Conservation (phyloP, 768 basidiomycete species). For the Amanita rubescens region DNA sequence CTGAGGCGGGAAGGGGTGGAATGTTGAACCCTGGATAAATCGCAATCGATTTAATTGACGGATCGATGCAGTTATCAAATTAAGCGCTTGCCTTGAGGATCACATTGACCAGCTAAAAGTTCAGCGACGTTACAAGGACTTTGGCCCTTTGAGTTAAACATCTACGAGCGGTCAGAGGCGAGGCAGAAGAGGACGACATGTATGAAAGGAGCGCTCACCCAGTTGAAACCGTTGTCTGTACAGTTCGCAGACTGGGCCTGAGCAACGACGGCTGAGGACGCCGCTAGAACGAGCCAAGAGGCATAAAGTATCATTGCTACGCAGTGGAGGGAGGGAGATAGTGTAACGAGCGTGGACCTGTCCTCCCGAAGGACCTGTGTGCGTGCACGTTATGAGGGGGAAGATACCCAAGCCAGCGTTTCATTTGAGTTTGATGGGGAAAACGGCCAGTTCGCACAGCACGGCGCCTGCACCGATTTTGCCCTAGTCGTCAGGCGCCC, state of each 20-base stretch:
- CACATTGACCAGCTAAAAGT: neutral
- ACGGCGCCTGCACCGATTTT: neutral
- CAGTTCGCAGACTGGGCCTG: neutral
- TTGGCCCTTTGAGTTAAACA: slow-evolving; percentile 1
- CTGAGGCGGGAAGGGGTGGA: slow-evolving; percentile 23
- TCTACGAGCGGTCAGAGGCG: neutral
- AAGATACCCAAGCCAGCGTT: neutral
- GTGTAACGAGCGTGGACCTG: neutral
- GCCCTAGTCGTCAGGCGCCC: neutral
- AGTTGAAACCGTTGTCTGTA: neutral
- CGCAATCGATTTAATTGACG: neutral
- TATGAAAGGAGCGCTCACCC: neutral
- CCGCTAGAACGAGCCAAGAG: neutral
- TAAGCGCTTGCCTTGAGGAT: neutral
- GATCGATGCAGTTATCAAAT: too few species aligned
- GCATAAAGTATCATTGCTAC: neutral
- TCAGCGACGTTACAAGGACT: slow-evolving; percentile 4
- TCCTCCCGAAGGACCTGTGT: neutral
- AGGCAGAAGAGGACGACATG: neutral
- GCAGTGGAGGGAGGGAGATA: neutral
- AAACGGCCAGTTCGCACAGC: neutral
- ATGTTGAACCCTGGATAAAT: neutral
- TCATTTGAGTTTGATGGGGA: neutral
- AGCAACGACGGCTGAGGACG: neutral
- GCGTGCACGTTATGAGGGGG: neutral